Evolutionary conservation across 345 rosid genomes (phyloP).

Genomic region (Camelina hispida): DNA sequence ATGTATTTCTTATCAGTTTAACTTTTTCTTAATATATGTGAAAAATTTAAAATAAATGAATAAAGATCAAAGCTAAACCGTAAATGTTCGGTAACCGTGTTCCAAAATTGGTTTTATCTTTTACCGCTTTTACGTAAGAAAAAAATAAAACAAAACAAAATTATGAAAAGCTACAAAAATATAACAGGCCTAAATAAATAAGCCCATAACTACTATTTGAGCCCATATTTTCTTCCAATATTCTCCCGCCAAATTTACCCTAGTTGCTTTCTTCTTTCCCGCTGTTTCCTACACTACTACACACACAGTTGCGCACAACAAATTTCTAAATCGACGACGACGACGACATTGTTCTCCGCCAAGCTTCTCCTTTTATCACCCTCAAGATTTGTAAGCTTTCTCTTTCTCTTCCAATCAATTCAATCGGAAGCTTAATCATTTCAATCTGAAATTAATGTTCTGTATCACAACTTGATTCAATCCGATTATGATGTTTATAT

Average conservation of each 20-base stretch:
- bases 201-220: neutral
- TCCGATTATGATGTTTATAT: neutral
- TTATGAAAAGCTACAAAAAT: neutral
- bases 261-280: slow-evolving; percentile 32
- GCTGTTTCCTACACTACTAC: neutral
- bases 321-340: neutral
- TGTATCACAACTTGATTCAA: neutral
- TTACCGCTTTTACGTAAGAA: too few species aligned
- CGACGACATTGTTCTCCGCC: slow-evolving; percentile 1
- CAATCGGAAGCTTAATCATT: neutral
- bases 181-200: neutral
- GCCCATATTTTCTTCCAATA: neutral
- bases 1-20: too few species aligned
- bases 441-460: neutral
- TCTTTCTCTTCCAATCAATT: neutral
- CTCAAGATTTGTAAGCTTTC: slow-evolving; percentile 15
- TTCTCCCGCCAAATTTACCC: slow-evolving; percentile 36
- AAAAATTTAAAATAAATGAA: too few species aligned
- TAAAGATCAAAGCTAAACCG: too few species aligned
- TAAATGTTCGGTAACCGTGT: too few species aligned
- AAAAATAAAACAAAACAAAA: neutral
- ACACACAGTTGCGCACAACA: neutral
- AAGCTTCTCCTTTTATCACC: neutral
- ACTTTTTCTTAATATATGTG: too few species aligned
- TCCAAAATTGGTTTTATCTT: too few species aligned